Evolutionary conservation across 2,329 filamentous ascomycete species (phyloP), one percentile per base, ranked within the genome.

Genomic region (Penicillium sp.): DNA sequence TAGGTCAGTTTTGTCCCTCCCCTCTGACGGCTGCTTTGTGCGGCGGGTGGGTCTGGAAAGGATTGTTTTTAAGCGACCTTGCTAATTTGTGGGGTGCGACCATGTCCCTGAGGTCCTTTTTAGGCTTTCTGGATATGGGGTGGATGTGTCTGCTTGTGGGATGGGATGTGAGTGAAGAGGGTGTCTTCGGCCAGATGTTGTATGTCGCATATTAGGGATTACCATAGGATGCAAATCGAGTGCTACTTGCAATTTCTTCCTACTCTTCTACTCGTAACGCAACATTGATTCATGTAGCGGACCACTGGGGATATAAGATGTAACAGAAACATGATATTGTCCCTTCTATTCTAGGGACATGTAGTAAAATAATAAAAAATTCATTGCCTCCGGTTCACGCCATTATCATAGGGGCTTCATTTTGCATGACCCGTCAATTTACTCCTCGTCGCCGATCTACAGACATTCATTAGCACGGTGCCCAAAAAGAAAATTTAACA

Each of bases 361-460:
- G 42, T 34, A 24, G 46, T 44, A 57, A 49, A 60, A 56, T 44
- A 27, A 53, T 34, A 49, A 48, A 48, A 43, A 42, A 54, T 58
- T 63, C 61, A 53, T 64, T 75, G 79, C 80, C 83, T 36, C 64
- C 63, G 64, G 48, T 51, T 52, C 55, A 57, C 57, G 50, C 61
- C 54, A 60, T 63, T 58, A 64, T 63, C 55, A 53, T 55, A 51
- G 50, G 50, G 53, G 52, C 49, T 50, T 57, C 44, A 45, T 56
- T 59, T 59, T 57, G 52, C 38, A 42, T 27, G 39, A 44, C 37
- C 34, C 51, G 34, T 50, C 48, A 54, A 31, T 57, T 68, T 69
- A 76, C 56, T 76, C 74, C 47, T 76, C 74, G 42, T 76, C 74
- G 28, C 74, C 85, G 64, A 89, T 89, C 85, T 89, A 59, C 35